These are phyloP conservation scores for Hyaloscypha finlandica DNA, from an alignment of 495 filamentous ascomycete genomes.

Conservation along the genomic window DNA sequence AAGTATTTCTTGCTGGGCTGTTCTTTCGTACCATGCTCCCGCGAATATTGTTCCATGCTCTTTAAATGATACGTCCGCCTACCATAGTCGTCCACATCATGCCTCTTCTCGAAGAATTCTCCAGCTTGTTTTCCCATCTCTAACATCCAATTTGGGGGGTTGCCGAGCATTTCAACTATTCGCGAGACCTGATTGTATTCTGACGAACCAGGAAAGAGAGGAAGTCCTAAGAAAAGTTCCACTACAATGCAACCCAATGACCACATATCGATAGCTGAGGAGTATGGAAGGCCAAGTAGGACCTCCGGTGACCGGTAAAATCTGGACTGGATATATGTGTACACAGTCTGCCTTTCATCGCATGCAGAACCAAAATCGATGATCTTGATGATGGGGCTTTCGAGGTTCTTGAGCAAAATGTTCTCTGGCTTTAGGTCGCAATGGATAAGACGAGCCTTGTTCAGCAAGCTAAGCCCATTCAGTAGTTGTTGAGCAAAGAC, in stretches of 20 bases:
- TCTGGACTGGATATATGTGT: slow-evolving; percentile 98
- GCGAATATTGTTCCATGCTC: slow-evolving; percentile 94
- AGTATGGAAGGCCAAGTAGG: slow-evolving; percentile 90
- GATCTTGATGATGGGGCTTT: slow-evolving; percentile 99
- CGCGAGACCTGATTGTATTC: slow-evolving; percentile 98
- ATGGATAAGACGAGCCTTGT: slow-evolving; percentile 96
- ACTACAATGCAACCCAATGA: slow-evolving; percentile 98
- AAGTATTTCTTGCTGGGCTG: slow-evolving; percentile 99
- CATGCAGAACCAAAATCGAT: slow-evolving; percentile 99
- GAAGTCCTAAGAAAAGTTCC: slow-evolving; percentile 93
- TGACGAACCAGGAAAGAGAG: slow-evolving; percentile 95
- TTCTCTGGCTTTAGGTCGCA: slow-evolving; percentile 99
- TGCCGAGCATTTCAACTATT: slow-evolving; percentile 97
- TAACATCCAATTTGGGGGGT: slow-evolving; percentile 98
- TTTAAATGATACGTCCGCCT: slow-evolving; percentile 89
- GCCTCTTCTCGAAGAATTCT: slow-evolving; percentile 95
- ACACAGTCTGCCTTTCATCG: slow-evolving; percentile 97
- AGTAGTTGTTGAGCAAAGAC: slow-evolving; percentile 98
- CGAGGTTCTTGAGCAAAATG: slow-evolving; percentile 96
- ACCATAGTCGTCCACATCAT: slow-evolving; percentile 75
- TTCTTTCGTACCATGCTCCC: slow-evolving; percentile 94
- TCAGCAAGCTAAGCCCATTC: slow-evolving; percentile 87
- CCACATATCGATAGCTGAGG: slow-evolving; percentile 99
- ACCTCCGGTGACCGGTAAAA: slow-evolving; percentile 99
- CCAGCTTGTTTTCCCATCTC: slow-evolving; percentile 98